Conservation (phyloP, 1,284 basidiomycete species). For the Peniophora sp. region DNA sequence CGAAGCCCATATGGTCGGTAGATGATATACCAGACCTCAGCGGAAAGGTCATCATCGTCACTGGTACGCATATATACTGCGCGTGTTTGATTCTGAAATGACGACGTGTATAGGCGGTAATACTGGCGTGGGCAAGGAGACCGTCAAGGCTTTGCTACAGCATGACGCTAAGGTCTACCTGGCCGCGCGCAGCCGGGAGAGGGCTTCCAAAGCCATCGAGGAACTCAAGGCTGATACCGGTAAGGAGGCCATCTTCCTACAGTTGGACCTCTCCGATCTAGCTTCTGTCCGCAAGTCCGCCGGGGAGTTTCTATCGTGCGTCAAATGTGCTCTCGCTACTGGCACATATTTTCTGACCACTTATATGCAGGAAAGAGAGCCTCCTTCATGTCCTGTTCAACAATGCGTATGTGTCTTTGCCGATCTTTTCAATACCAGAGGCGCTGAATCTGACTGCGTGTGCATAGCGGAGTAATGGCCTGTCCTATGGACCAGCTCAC, state of each 20-base stretch:
- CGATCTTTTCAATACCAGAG: no score
- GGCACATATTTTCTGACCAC: background rate
- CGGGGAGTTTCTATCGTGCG: background rate
- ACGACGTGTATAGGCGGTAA: conserved; percentile 12
- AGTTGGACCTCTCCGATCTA: conserved; percentile 45
- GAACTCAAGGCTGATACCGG: conserved; percentile 26
- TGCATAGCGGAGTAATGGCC: conserved; percentile 46
- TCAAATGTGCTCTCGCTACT: background rate
- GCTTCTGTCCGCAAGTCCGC: no score
- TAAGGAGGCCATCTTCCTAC: conserved; percentile 33
- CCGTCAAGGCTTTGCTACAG: conserved; percentile 8
- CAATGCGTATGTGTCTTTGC: background rate
- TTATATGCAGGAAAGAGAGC: background rate
- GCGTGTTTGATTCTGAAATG: background rate
- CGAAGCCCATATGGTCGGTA: conserved; percentile 21
- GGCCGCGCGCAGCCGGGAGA: conserved; percentile 32
- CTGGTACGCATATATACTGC: background rate
- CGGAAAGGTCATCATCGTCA: conserved; percentile 23
- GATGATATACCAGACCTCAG: conserved; percentile 30
- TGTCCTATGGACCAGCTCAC: conserved; percentile 36
- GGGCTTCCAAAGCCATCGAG: conserved; percentile 34
- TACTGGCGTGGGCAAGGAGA: conserved; percentile 18
- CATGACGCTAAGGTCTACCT: conserved; percentile 47
- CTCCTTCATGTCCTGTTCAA: background rate
- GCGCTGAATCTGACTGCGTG: no score